These are phyloP conservation scores for Tolypocladium endophyticum DNA, from an alignment of 2,329 filamentous ascomycete genomes.

Conservation along the genomic window DNA sequence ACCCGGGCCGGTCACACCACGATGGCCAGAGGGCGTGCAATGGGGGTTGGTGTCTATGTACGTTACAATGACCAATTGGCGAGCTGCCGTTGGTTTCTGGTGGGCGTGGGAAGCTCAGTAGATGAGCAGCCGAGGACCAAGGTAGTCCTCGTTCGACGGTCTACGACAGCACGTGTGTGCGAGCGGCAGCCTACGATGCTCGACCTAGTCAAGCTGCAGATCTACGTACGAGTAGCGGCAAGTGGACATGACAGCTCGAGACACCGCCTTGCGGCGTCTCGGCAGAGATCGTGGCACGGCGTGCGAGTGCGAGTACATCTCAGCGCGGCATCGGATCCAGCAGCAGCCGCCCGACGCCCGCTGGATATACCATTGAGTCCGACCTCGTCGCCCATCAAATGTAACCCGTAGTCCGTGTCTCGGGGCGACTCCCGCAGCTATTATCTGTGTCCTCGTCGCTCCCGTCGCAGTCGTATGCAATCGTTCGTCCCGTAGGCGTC, in stretches of 20 bases:
- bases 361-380: neutral
- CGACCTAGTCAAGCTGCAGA: neutral
- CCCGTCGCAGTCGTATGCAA: neutral
- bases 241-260: neutral
- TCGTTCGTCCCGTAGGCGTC: neutral
- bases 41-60: neutral
- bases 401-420: neutral
- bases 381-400: neutral
- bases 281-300: neutral
- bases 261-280: slow-evolving; percentile 2
- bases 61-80: neutral
- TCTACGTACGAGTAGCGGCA: neutral
- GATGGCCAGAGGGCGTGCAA: neutral
- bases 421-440: neutral
- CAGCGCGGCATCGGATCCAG: neutral
- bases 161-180: neutral
- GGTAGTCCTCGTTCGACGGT: neutral
- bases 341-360: neutral
- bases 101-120: neutral
- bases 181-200: neutral
- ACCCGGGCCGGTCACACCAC: neutral
- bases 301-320: neutral
- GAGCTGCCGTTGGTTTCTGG: neutral
- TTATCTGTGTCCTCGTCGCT: neutral
- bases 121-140: no score